A percentile compares a stretch with the other conserved stretches of the same genome.
Evolutionary conservation across 106 monocot genomes (phyloP).

Genomic region (Phalaenopsis equestris): DNA sequence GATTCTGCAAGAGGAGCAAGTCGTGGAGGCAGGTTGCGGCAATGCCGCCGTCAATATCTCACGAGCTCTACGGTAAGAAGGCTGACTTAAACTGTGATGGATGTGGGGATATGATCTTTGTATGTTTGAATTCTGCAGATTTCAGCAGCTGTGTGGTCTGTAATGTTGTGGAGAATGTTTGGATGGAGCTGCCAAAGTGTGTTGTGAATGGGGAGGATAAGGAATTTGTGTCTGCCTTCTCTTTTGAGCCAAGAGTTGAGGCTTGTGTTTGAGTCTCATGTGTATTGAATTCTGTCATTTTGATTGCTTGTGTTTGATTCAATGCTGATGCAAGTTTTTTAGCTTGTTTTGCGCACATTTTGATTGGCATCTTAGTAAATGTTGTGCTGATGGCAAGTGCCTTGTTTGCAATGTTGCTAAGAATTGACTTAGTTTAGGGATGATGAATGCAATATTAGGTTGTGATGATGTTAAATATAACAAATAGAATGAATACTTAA

Average conservation of each 20-base stretch:
- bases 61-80: conserved; percentile 58
- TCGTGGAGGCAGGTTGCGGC: conserved; percentile 54
- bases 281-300: too few species aligned
- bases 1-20: conserved; percentile 22
- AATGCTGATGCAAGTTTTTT: too few species aligned
- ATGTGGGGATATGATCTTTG: conserved; percentile 37
- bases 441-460: too few species aligned
- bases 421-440: too few species aligned
- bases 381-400: too few species aligned
- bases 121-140: conserved; percentile 50
- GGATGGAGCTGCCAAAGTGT: conserved; percentile 65
- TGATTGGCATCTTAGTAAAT: too few species aligned
- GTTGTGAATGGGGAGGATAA: conserved; percentile 32
- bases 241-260: conserved; percentile 77
- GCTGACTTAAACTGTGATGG: conserved; percentile 69
- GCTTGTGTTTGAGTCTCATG: conserved; percentile 28
- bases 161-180: conserved; percentile 27
- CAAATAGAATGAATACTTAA: too few species aligned
- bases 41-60: conserved; percentile 74
- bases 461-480: too few species aligned
- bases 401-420: too few species aligned
- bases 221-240: conserved; percentile 69
- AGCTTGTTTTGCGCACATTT: too few species aligned
- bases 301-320: too few species aligned
- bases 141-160: conserved; percentile 36